Evolutionary conservation across 176 grass and related monocot genomes (phyloP).

Genomic region (Lolium multiflorum): DNA sequence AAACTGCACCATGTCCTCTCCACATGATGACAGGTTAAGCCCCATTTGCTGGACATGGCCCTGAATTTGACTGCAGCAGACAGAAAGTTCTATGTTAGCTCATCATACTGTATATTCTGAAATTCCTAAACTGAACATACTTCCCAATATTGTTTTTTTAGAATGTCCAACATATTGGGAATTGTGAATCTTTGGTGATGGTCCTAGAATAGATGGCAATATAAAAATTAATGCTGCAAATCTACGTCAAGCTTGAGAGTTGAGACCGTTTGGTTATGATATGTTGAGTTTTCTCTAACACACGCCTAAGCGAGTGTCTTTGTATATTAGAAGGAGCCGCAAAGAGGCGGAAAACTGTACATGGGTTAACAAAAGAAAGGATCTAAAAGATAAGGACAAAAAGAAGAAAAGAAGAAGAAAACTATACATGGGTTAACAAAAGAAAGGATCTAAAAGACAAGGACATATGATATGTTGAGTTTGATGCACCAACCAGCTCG

Average conservation of each 20-base stretch:
- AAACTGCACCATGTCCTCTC: constrained; percentile 79
- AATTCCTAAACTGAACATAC: constrained; percentile 3
- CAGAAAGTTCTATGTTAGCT: constrained; percentile 29
- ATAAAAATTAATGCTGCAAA: not conserved
- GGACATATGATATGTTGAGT: not conserved
- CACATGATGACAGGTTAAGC: constrained; percentile 68
- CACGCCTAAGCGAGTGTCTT: too few species aligned
- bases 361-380: too few species aligned
- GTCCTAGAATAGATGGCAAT: not conserved
- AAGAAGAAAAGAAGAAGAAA: too few species aligned
- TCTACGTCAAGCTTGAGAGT: constrained; percentile 4
- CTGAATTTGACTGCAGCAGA: constrained; percentile 76
- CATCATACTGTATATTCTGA: not conserved
- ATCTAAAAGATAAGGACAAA: too few species aligned
- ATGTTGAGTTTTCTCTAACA: not conserved
- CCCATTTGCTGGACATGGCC: constrained; percentile 86
- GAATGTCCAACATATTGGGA: not conserved
- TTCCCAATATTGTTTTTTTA: not conserved
- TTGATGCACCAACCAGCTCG: not conserved
- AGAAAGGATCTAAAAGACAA: too few species aligned
- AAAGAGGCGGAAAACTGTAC: too few species aligned
- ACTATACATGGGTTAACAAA: too few species aligned
- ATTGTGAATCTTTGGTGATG: not conserved
- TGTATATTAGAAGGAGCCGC: too few species aligned
- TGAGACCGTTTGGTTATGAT: not conserved